Evolutionary conservation across 495 filamentous ascomycete species (phyloP).

Genomic region (Pseudevernia furfuracea): DNA sequence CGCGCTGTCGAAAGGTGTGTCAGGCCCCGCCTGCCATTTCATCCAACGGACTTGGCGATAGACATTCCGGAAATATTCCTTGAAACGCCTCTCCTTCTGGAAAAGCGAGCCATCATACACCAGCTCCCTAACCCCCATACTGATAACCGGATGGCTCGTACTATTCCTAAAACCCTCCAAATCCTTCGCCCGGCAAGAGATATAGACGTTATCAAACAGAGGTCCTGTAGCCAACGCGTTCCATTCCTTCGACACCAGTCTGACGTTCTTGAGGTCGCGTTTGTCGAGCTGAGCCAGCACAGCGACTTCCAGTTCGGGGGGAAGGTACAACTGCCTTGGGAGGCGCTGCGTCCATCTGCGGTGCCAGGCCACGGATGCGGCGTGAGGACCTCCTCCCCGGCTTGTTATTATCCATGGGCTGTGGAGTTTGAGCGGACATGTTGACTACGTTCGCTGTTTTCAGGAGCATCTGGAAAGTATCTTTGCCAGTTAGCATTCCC

Average conservation of each 20-base stretch:
- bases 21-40: too few species aligned
- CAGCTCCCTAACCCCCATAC: neutral
- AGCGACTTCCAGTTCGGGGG: neutral
- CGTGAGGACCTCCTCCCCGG: neutral
- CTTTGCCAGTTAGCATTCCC: too few species aligned
- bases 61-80: neutral
- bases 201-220: conserved; percentile 12
- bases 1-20: neutral
- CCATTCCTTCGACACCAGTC: conserved; percentile 12
- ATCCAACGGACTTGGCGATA: neutral
- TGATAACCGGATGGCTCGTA: neutral
- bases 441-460: neutral
- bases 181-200: conserved; percentile 3
- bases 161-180: neutral
- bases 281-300: conserved; percentile 6
- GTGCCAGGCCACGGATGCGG: neutral
- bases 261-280: conserved; percentile 7
- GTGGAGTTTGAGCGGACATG: neutral
- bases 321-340: neutral
- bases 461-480: too few species aligned
- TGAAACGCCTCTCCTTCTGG: neutral
- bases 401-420: neutral
- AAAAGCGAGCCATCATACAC: conserved; percentile 7
- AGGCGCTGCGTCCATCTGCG: neutral
- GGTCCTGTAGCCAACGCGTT: neutral